Evolutionary conservation across 345 rosid genomes (phyloP).

Genomic region (Geranium brycei): DNA sequence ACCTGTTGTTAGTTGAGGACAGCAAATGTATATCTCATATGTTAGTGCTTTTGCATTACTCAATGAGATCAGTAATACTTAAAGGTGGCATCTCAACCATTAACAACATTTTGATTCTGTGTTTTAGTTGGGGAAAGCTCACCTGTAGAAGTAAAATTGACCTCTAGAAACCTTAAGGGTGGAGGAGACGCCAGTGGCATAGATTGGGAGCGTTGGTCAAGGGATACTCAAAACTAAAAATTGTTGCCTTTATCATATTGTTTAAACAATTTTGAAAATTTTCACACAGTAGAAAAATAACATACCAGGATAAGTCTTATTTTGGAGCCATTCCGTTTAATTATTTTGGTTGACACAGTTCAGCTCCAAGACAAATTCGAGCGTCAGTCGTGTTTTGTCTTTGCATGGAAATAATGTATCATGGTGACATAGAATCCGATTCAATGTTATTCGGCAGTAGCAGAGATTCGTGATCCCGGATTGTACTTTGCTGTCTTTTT

Average conservation of each 20-base stretch:
- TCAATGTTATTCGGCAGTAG: neutral
- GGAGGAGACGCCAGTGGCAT: no score
- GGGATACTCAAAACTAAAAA: no score
- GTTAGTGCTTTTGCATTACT: neutral
- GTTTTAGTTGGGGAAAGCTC: neutral
- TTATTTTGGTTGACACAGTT: constrained; percentile 6
- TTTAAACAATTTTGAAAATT: no score
- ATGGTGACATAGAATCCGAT: neutral
- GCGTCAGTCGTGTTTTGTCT: constrained; percentile 16
- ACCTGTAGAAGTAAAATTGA: no score
- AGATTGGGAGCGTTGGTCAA: no score
- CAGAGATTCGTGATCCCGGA: neutral
- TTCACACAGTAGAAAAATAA: no score
- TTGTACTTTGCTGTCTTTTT: constrained; percentile 1
- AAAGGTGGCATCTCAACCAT: no score
- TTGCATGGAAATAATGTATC: constrained; percentile 17
- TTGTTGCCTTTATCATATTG: neutral
- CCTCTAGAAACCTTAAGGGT: no score
- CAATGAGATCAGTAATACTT: neutral
- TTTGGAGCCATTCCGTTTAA: constrained; percentile 18
- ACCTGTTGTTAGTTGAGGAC: neutral
- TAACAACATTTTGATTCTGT: neutral
- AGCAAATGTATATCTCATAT: no score
- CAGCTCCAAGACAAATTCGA: constrained; percentile 11
- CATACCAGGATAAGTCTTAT: neutral